Percentiles rank a stretch among this genome's conserved stretches.
Conservation (phyloP, 2,329 filamentous ascomycete species). For the Botryotinia globosa region DNA sequence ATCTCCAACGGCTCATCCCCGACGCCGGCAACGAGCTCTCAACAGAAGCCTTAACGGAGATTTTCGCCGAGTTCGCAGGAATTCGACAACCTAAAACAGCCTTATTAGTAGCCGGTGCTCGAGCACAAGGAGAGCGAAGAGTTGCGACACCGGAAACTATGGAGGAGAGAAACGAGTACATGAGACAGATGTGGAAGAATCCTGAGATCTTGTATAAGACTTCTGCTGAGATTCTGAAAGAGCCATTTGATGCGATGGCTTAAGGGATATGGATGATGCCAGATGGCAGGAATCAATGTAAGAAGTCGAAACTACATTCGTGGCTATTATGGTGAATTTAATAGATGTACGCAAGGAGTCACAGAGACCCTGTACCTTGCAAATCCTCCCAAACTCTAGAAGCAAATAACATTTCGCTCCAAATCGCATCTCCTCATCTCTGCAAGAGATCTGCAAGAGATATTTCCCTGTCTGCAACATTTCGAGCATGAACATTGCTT, state of each 20-base stretch:
- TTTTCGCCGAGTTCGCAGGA: conserved; percentile 11
- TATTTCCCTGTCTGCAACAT: neutral
- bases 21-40: neutral
- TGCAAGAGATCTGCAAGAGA: neutral
- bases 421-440: neutral
- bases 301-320: neutral
- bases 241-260: conserved; percentile 1
- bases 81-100: conserved; percentile 20
- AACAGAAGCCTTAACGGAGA: neutral
- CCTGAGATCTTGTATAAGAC: neutral
- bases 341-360: neutral
- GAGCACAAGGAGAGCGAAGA: conserved; percentile 20
- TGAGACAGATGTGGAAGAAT: conserved; percentile 13
- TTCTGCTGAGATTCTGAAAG: neutral
- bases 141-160: conserved; percentile 4
- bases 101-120: conserved; percentile 7
- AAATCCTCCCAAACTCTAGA: neutral
- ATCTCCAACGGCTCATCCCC: neutral
- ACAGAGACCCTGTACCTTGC: neutral
- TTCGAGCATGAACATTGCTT: neutral
- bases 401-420: neutral
- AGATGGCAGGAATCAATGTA: neutral
- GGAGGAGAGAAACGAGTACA: conserved; percentile 12
- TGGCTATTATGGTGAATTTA: neutral
- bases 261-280: neutral